Base-by-base conservation (phyloP, 345 rosid genomes). In the Salix exigua region DNA sequence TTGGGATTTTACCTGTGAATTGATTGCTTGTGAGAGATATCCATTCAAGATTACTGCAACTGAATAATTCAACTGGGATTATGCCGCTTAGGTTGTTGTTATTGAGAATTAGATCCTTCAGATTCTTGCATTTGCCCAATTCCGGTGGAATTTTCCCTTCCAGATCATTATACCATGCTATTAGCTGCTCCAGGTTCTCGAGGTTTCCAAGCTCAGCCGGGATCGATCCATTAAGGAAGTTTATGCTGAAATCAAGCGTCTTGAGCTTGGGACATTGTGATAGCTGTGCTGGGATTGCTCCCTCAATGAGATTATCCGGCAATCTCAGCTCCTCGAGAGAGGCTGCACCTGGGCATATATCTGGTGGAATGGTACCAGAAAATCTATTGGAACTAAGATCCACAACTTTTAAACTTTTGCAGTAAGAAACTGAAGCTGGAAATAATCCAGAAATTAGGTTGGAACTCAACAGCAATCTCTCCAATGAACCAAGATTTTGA, bases 41-140 rank as follows among this genome's bases (percentile, higher is more conserved):
- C 99, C 99, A 95, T 68, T 95, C 98, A 1, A 95, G 87, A 84
- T 93, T 95, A 35, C 88, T 91, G 84, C 97, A 93, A 28, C 85
- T 85, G 86, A 91, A 91, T 51, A 93, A 81, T n/a, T 93, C 93
- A 7, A 76, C 81, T 3, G 98, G 99, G 61, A 95, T 88, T 76
- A 87, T 92, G 42, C 97, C 99, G 35, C 75, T 86, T 40, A 95
- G 93, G 48, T 86, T 89, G 66, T 95, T 93, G 75, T 95, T 91
- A 78, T 93, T 95, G 66, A 95, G 91, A 55, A 95, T 95, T 3
- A 95, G 87, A 81, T 91, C 90, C 82, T 91, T 95, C 21, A 95
- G 85, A 51, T 85, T 89, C 75, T 77, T 91, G 74, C 94, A 76
- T 70, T 91, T 88, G 17, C 99, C 98, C 67, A 93, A 72, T 78